These are phyloP conservation scores for Erodium trifolium DNA, from an alignment of 441 rosid species.

Conservation along the genomic window DNA sequence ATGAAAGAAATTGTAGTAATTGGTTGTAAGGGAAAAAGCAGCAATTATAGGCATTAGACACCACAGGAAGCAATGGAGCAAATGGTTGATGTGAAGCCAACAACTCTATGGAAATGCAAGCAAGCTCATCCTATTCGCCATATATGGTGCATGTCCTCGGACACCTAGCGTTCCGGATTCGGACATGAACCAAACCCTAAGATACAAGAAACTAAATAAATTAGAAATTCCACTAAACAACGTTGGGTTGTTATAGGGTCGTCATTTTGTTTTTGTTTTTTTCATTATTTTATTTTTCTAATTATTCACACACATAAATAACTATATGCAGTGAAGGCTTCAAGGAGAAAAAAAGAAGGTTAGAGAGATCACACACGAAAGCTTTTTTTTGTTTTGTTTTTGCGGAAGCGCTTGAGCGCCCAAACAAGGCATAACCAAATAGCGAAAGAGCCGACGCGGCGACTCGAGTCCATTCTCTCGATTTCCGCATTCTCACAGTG, in stretches of 20 bases:
- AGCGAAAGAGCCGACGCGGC: background rate
- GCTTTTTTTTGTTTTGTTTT: background rate
- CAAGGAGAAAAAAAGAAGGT: background rate
- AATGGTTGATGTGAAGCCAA: background rate
- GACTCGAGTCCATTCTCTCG: background rate
- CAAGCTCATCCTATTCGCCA: background rate
- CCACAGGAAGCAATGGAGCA: background rate
- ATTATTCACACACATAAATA: slow-evolving; percentile 2
- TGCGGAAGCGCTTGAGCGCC: background rate
- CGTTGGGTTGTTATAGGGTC: background rate
- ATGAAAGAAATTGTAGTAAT: too few relatives aligned
- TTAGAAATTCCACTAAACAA: background rate
- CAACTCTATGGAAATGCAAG: background rate
- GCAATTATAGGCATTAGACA: background rate
- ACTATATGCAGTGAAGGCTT: background rate
- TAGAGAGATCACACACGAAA: background rate
- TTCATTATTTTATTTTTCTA: background rate
- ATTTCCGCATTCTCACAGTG: background rate
- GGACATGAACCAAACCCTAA: background rate
- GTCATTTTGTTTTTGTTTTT: background rate
- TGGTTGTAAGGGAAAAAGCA: background rate
- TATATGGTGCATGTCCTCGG: background rate
- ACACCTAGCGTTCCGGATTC: background rate
- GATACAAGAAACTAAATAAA: background rate
- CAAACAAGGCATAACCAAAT: background rate